Conservation (phyloP, 768 basidiomycete species). For the Tubosaeta sp. region DNA sequence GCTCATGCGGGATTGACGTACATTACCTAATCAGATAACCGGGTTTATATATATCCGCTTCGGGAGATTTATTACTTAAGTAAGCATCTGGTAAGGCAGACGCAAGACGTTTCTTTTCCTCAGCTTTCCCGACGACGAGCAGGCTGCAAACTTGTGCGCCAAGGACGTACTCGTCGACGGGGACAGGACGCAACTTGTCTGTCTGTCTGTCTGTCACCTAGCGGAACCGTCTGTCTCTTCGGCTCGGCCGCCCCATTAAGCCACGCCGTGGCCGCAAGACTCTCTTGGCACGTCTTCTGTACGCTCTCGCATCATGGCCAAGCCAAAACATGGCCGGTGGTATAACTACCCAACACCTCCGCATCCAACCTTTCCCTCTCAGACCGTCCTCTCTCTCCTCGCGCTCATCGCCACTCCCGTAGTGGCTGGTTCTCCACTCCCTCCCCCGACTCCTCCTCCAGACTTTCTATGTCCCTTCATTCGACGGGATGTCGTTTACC, state of each 20-base stretch:
- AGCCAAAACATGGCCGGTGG: slow-evolving; percentile 41
- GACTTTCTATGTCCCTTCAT: slow-evolving; percentile 58
- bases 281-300: slow-evolving; percentile 35
- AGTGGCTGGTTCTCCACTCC: slow-evolving; percentile 45
- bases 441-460: slow-evolving; percentile 38
- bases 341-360: slow-evolving; percentile 17
- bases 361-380: slow-evolving; percentile 39
- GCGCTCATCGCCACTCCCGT: slow-evolving; percentile 50
- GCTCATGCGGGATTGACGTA: slow-evolving; percentile 24
- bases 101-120: slow-evolving; percentile 5
- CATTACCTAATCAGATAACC: neutral
- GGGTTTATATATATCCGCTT: neutral
- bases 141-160: neutral
- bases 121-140: slow-evolving; percentile 7
- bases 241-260: slow-evolving; percentile 21
- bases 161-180: neutral
- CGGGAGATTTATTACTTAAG: neutral
- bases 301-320: slow-evolving; percentile 46
- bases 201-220: neutral
- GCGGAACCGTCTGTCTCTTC: neutral
- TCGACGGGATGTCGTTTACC: slow-evolving; percentile 15
- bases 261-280: slow-evolving; percentile 33
- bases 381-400: slow-evolving; percentile 50
- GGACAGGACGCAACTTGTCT: neutral
- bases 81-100: slow-evolving; percentile 2